phyloP scores from a whole-genome alignment of 1,284 basidiomycete genomes.

The Cryptococcus amylolentus region DNA sequence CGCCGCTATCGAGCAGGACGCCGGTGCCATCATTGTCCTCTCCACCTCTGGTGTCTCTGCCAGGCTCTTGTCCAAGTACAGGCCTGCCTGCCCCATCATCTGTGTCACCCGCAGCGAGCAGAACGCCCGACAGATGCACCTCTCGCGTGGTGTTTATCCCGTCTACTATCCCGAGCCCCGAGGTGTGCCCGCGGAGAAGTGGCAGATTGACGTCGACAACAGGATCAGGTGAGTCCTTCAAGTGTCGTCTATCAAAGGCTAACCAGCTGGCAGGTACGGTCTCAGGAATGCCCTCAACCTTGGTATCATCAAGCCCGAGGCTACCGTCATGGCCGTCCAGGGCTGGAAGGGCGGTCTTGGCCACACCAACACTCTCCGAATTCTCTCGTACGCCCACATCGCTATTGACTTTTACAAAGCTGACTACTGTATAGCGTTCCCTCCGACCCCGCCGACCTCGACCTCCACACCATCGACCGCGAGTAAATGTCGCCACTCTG shows the following conservation, averaged over 20 bases:
- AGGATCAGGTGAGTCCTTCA: constrained; percentile 41
- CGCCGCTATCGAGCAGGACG: constrained; percentile 89
- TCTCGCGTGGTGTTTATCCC: constrained; percentile 96
- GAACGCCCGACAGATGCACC: constrained; percentile 92
- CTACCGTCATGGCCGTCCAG: constrained; percentile 90
- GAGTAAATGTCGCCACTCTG: constrained; percentile 1
- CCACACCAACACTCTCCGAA: constrained; percentile 58
- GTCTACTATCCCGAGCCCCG: constrained; percentile 91
- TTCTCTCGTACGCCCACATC: constrained; percentile 34
- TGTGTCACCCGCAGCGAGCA: constrained; percentile 93
- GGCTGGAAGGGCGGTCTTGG: constrained; percentile 98
- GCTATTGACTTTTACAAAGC: neutral
- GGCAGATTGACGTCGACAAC: constrained; percentile 88
- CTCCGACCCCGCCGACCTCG: constrained; percentile 77
- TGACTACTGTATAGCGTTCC: constrained; percentile 60
- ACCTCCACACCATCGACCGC: constrained; percentile 60
- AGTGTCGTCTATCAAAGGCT: neutral
- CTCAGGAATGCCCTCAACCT: constrained; percentile 81
- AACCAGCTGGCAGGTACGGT: constrained; percentile 69
- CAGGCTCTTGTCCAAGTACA: constrained; percentile 94
- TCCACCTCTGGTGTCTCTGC: constrained; percentile 97
- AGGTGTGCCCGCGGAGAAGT: constrained; percentile 80
- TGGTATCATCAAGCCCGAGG: constrained; percentile 84
- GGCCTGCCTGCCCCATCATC: constrained; percentile 90
- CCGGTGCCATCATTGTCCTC: constrained; percentile 90